These are phyloP conservation scores for Apophysomyces variabilis DNA, from an alignment of 371 early-diverging fungal species.

Conservation along the genomic window DNA sequence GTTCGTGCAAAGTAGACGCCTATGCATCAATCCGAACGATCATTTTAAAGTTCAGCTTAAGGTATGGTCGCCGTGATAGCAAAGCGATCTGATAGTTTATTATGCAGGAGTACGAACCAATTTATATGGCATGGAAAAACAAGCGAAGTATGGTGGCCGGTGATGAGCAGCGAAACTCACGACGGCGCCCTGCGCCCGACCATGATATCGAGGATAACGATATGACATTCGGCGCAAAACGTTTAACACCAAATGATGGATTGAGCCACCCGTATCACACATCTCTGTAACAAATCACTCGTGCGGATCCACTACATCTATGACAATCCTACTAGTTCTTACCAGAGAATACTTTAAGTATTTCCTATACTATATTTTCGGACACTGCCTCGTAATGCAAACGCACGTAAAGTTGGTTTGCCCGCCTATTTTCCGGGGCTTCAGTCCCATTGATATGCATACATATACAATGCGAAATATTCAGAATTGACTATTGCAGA, in stretches of 20 bases:
- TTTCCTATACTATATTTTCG: too few relatives aligned
- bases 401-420: too few relatives aligned
- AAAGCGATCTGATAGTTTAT: not conserved
- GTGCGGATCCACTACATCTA: not conserved
- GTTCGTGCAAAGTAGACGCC: constrained; percentile 81
- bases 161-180: constrained; percentile 49
- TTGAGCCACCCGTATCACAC: not conserved
- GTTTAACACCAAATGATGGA: constrained; percentile 17
- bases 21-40: constrained; percentile 87
- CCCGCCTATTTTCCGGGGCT: too few relatives aligned
- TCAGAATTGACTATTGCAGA: too few relatives aligned
- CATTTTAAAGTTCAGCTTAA: constrained; percentile 81
- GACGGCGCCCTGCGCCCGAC: constrained; percentile 60
- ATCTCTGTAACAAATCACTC: not conserved
- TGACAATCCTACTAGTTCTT: too few relatives aligned
- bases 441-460: too few relatives aligned
- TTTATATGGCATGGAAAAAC: constrained; percentile 65
- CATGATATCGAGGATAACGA: constrained; percentile 44
- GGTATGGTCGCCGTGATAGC: constrained; percentile 43
- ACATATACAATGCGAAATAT: too few relatives aligned
- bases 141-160: constrained; percentile 40
- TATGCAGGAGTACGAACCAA: constrained; percentile 79
- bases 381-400: too few relatives aligned
- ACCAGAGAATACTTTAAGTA: too few relatives aligned
- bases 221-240: constrained; percentile 15